Conservation (phyloP, 352 stramenopile genomes). For the Aphanomyces euteiches region DNA sequence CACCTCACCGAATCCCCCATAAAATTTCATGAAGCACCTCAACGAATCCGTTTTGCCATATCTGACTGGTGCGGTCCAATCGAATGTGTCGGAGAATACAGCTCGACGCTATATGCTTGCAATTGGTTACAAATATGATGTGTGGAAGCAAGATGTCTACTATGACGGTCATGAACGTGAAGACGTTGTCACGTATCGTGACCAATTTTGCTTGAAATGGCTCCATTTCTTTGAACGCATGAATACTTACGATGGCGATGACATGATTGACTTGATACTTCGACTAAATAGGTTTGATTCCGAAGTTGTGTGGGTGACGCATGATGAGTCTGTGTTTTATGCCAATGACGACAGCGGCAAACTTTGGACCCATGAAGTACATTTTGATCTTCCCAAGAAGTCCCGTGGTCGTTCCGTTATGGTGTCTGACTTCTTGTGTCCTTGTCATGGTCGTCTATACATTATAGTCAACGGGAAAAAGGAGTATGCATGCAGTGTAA, state of each 20-base stretch:
- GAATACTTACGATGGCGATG: not conserved
- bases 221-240: not conserved
- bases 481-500: not conserved
- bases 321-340: constrained; percentile 5
- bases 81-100: not conserved
- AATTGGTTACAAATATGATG: constrained; percentile 1
- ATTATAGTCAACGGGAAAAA: not conserved
- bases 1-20: not conserved
- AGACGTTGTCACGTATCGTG: not conserved
- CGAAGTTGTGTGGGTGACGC: constrained; percentile 4
- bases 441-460: not conserved
- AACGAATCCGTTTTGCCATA: not conserved
- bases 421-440: constrained; percentile 13
- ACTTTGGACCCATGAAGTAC: not conserved
- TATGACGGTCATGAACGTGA: not conserved
- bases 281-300: no score
- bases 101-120: not conserved
- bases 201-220: not conserved
- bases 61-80: not conserved
- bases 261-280: not conserved
- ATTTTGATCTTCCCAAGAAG: constrained; percentile 1
- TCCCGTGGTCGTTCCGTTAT: not conserved
- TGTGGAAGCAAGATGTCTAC: constrained; percentile 4
- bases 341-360: constrained; percentile 3
- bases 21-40: not conserved